phyloP scores from a whole-genome alignment of 352 stramenopile species.

The Phytopythium sindhum region DNA sequence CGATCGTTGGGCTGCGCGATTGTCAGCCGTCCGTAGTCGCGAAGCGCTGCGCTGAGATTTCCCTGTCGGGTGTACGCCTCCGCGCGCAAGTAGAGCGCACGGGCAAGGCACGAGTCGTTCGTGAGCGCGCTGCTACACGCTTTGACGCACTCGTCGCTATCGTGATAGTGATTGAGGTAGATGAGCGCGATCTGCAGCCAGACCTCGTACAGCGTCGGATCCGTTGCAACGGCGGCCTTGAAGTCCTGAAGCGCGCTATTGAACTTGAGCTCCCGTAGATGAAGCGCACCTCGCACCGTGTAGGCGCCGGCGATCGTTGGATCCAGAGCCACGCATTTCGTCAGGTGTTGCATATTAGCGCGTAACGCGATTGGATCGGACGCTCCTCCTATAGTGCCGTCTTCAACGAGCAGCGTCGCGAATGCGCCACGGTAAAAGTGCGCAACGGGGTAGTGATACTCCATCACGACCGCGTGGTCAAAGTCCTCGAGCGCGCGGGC shows the following conservation, averaged over 20 bases:
- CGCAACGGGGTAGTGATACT: conserved; percentile 76
- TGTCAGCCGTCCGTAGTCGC: conserved; percentile 63
- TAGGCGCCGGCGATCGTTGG: conserved; percentile 74
- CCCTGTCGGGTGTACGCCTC: conserved; percentile 65
- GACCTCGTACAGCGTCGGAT: conserved; percentile 71
- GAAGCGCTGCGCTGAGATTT: conserved; percentile 45
- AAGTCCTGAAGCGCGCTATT: conserved; percentile 78
- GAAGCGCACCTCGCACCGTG: conserved; percentile 64
- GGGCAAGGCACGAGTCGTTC: conserved; percentile 58
- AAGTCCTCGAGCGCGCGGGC: conserved; percentile 51
- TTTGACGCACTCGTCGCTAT: conserved; percentile 60
- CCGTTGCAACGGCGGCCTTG: conserved; percentile 65
- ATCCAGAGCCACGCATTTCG: conserved; percentile 59
- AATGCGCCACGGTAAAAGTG: conserved; percentile 79
- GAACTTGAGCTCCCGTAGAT: conserved; percentile 69
- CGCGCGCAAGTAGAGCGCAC: conserved; percentile 60
- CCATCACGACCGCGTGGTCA: conserved; percentile 67
- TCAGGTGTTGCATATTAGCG: conserved; percentile 49
- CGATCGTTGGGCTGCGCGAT: conserved; percentile 54
- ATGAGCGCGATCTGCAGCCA: conserved; percentile 82
- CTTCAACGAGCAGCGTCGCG: conserved; percentile 36
- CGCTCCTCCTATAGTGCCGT: conserved; percentile 7
- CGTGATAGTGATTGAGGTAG: conserved; percentile 79
- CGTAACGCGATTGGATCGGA: conserved; percentile 14
- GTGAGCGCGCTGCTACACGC: conserved; percentile 58